phyloP scores from a whole-genome alignment of 192 early-diverging fungal genomes.

The Coemansia sp. region DNA sequence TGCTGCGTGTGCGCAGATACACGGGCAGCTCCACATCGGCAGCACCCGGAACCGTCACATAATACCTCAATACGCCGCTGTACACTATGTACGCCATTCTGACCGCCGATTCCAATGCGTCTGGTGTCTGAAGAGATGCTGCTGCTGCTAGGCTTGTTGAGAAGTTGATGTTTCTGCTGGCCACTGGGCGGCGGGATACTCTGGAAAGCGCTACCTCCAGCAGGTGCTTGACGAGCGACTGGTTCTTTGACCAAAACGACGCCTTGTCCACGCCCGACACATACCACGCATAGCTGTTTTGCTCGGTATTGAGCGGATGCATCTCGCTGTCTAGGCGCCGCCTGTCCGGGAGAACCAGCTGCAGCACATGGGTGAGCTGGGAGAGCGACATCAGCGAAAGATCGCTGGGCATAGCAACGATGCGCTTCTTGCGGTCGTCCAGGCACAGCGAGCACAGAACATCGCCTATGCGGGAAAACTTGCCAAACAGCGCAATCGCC shows the following conservation, averaged over 20 bases:
- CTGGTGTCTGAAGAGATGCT: not conserved
- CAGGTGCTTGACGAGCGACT: conserved; percentile 27
- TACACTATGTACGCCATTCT: conserved; percentile 27
- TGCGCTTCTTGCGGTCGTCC: conserved; percentile 25
- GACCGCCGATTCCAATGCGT: conserved; percentile 1
- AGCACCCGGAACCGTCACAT: not conserved
- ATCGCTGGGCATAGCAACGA: conserved; percentile 15
- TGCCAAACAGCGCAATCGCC: conserved; percentile 32
- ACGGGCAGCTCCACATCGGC: conserved; percentile 5
- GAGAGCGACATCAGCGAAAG: conserved; percentile 26
- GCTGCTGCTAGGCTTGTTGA: not conserved
- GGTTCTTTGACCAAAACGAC: conserved; percentile 23
- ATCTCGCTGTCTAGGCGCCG: not conserved
- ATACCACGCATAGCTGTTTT: conserved; percentile 2
- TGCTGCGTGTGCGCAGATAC: conserved; percentile 9
- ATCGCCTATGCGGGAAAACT: conserved; percentile 27
- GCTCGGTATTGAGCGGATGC: conserved; percentile 15
- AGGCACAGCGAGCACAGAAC: conserved; percentile 30
- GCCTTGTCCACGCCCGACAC: not conserved
- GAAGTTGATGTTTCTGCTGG: not conserved
- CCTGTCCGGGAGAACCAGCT: conserved; percentile 23
- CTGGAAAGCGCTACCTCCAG: conserved; percentile 28
- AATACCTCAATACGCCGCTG: conserved; percentile 20
- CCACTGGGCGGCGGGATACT: conserved; percentile 5
- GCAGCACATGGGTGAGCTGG: conserved; percentile 4